These are phyloP conservation scores for Incumbomyces lentus DNA, from an alignment of 2,329 filamentous ascomycete species.

Conservation along the genomic window DNA sequence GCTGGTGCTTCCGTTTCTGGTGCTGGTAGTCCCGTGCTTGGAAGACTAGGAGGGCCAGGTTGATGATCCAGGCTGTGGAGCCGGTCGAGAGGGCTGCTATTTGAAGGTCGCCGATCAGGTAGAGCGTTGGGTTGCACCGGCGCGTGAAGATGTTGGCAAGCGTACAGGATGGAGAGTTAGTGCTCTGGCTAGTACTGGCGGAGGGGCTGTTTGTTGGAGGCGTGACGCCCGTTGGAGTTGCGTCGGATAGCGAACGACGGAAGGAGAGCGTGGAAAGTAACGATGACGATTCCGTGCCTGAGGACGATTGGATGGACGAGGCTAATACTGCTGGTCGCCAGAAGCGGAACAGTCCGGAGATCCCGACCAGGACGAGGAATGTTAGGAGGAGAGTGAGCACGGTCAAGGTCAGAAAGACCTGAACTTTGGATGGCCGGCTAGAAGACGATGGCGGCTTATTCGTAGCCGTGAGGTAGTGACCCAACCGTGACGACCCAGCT, in stretches of 20 bases:
- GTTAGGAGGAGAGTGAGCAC: conserved; percentile 20
- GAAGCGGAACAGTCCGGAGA: conserved; percentile 23
- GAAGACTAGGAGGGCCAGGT: conserved; percentile 10
- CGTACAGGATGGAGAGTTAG: conserved; percentile 17
- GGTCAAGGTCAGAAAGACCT: conserved; percentile 11
- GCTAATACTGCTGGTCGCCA: conserved; percentile 20
- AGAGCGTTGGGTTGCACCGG: conserved; percentile 24
- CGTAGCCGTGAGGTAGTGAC: conserved; percentile 1
- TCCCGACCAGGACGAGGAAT: conserved; percentile 22
- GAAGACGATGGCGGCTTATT: conserved; percentile 1
- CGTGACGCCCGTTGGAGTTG: neutral
- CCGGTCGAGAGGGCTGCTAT: conserved; percentile 23
- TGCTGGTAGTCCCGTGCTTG: conserved; percentile 2
- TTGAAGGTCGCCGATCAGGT: conserved; percentile 23
- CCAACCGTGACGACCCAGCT: neutral
- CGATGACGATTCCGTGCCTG: neutral
- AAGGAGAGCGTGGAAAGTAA: neutral
- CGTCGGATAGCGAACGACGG: conserved; percentile 1
- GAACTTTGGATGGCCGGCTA: conserved; percentile 7
- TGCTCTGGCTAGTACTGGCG: neutral
- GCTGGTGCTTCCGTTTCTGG: conserved; percentile 3
- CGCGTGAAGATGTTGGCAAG: conserved; percentile 21
- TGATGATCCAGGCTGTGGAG: conserved; percentile 20
- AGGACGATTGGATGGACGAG: conserved; percentile 11
- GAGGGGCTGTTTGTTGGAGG: neutral